Evolutionary conservation across 2,329 filamentous ascomycete genomes (phyloP), one percentile per base, ranked within the genome.

Genomic region (Aspergillus fumigatus): DNA sequence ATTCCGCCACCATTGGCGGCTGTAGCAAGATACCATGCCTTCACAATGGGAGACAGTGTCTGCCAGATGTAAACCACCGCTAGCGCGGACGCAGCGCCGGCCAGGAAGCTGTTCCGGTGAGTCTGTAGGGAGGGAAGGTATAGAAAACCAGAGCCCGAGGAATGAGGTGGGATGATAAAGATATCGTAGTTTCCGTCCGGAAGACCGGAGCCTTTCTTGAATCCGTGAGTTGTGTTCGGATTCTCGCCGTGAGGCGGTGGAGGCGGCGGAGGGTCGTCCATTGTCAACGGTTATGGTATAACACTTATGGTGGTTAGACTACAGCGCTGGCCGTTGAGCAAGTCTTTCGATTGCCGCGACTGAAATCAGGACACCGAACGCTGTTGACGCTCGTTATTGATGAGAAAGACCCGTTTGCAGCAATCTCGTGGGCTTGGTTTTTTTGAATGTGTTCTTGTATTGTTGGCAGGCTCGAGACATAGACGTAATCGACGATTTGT

Each of bases 131-230:
- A 96, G 0, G 93, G 93, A n/a, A 97, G 84, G 73, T 97, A 97
- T 27, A 97, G 80, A 74, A 97, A 97, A 35, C 93, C 93, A 0
- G 87, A 85, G 53, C 93, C 93, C 6, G 92, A 83, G 10, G 92
- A 93, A 73, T 96, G 92, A 49, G 92, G 90, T 7, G 93, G 93
- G 68, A 97, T 92, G 72, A 97, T 88, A 78, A 97, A 97, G 70
- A 97, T 96, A 78, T 97, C 93, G 75, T 96, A 97, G 71, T 94
- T 95, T 54, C 93, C 92, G 1, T 89, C 82, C 2, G 93, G 93
- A 50, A 97, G 79, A 55, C 89, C 88, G 52, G 74, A 74, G 6
- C 72, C 66, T 59, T 72, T 76, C 55, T 73, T 47, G 43, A 23
- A 47, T 21, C 43, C 43, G 10, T 47, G 21, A 14, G 43, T 47